Conservation (phyloP, 1,139 yeast species). For the Debaryomycetaceae sp. region DNA sequence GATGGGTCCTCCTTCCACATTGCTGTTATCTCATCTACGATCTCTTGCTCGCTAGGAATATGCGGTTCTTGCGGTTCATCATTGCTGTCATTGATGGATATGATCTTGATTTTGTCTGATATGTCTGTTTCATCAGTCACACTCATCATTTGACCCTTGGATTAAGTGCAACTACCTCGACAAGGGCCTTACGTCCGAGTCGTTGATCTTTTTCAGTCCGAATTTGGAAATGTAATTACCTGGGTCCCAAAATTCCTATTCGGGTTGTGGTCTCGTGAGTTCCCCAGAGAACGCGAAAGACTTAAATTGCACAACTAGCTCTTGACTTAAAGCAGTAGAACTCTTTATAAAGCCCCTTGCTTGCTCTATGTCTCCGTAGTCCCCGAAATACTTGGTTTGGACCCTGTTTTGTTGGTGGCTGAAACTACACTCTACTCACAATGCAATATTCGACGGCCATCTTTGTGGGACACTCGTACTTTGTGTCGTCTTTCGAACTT, state of each 20-base stretch:
- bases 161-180: no score
- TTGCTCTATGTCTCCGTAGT: no score
- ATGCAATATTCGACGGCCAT: no score
- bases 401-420: no score
- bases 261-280: background rate
- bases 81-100: constrained; percentile 30
- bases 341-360: no score
- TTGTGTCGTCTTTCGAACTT: no score
- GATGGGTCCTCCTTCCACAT: constrained; percentile 70
- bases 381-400: no score
- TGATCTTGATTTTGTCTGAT: constrained; percentile 23
- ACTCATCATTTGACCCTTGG: background rate
- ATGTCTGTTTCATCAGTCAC: background rate
- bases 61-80: constrained; percentile 26
- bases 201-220: background rate
- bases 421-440: no score
- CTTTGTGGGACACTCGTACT: no score
- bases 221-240: background rate
- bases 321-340: no score
- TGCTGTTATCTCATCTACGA: constrained; percentile 58
- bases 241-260: background rate
- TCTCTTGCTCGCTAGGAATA: constrained; percentile 62
- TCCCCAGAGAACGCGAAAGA: background rate
- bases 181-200: no score
- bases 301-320: no score